These are phyloP conservation scores for Vigna hirtella DNA, from an alignment of 306 rosid species.

Conservation along the genomic window DNA sequence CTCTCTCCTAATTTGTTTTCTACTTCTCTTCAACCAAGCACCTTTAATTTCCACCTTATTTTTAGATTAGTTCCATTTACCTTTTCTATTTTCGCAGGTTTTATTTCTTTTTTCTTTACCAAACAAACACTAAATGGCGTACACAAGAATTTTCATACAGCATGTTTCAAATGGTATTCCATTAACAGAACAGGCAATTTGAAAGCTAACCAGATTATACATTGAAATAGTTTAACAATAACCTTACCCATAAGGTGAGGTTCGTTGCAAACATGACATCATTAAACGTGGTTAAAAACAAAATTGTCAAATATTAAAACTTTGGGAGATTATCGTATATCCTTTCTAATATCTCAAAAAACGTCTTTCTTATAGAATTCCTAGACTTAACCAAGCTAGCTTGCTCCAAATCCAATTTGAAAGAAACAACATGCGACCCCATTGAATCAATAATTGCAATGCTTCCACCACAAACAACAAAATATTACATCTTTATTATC, in stretches of 20 bases:
- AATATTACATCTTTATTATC: not conserved
- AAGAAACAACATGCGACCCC: not conserved
- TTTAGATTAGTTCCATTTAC: too few species aligned
- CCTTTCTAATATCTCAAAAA: slow-evolving; percentile 17
- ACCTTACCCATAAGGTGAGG: not conserved
- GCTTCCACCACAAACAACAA: not conserved
- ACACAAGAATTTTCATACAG: slow-evolving; percentile 10
- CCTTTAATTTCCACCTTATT: too few species aligned
- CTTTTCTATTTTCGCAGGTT: too few species aligned
- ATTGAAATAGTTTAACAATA: not conserved
- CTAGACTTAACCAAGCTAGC: not conserved
- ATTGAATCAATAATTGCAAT: not conserved
- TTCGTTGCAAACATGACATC: not conserved
- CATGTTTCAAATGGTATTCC: not conserved
- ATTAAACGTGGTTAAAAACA: not conserved
- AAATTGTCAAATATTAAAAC: not conserved
- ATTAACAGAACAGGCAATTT: not conserved
- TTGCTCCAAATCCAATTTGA: slow-evolving; percentile 1
- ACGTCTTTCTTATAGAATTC: not conserved
- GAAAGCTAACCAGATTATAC: slow-evolving; percentile 27
- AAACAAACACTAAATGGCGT: not conserved
- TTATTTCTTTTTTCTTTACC: too few species aligned
- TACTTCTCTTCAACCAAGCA: too few species aligned
- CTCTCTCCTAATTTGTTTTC: too few species aligned
- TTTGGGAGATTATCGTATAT: not conserved